These are phyloP conservation scores for Lenzites betulinus DNA, from an alignment of 768 basidiomycete species.

Conservation along the genomic window DNA sequence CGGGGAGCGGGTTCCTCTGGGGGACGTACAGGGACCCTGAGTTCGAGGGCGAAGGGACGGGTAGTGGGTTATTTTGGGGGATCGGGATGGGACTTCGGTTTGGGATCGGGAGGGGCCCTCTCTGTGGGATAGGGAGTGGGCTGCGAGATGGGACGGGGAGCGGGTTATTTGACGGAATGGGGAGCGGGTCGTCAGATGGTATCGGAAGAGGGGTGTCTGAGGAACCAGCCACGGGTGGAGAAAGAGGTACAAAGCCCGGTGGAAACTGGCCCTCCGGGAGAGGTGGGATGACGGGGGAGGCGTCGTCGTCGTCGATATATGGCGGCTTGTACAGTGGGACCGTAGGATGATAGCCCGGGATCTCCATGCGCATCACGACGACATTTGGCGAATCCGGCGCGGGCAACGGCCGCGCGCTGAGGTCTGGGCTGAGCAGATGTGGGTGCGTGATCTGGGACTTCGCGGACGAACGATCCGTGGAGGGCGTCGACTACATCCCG, in stretches of 20 bases:
- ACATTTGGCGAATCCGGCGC: conserved; percentile 11
- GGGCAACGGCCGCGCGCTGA: conserved; percentile 15
- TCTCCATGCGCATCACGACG: conserved; percentile 15
- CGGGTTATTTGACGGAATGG: background rate
- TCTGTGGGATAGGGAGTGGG: background rate
- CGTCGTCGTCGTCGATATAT: background rate
- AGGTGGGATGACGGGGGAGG: background rate
- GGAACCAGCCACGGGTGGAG: conserved; percentile 5
- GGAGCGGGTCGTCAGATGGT: conserved; percentile 10
- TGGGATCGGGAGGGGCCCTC: background rate
- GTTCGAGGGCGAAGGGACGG: background rate
- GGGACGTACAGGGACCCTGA: conserved; percentile 7
- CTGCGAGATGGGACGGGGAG: background rate
- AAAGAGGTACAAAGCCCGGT: conserved; percentile 20
- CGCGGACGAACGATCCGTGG: conserved; percentile 22
- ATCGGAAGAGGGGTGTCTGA: background rate
- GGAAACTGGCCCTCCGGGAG: conserved; percentile 13
- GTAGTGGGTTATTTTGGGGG: conserved; percentile 4
- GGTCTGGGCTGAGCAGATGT: conserved; percentile 35
- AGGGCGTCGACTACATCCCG: conserved; percentile 23
- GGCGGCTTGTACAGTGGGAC: conserved; percentile 6
- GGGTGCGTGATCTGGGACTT: conserved; percentile 21
- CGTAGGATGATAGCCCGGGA: conserved; percentile 9
- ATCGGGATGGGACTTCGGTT: background rate
- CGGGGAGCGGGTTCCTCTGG: background rate